Conservation (phyloP, 2,329 filamentous ascomycete species). For the Sporothrix globosa region DNA sequence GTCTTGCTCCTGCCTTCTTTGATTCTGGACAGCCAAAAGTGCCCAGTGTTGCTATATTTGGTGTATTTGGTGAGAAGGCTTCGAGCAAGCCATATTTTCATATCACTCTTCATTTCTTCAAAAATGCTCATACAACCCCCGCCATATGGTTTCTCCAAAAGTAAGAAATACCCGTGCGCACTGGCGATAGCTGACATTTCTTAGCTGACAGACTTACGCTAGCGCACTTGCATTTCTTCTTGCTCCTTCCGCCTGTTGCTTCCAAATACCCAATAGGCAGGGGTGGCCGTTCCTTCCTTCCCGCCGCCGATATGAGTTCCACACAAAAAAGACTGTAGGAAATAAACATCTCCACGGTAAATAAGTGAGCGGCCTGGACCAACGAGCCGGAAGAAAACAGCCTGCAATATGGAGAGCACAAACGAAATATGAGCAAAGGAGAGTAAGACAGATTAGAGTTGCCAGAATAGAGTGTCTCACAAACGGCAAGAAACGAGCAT, state of each 20-base stretch:
- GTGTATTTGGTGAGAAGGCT: neutral
- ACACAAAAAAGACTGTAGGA: neutral
- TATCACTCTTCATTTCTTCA: neutral
- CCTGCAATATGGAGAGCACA: neutral
- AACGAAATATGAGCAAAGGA: neutral
- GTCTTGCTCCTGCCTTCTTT: conserved; percentile 1
- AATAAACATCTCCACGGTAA: neutral
- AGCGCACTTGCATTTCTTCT: conserved; percentile 11
- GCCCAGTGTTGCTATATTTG: no score
- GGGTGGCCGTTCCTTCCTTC: conserved; percentile 6
- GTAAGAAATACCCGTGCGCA: neutral
- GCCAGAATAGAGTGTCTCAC: conserved; percentile 18
- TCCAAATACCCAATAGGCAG: neutral
- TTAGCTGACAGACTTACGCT: neutral
- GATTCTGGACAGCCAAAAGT: no score
- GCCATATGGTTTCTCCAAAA: neutral
- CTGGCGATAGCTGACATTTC: neutral
- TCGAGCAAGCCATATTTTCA: neutral
- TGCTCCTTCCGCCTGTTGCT: neutral
- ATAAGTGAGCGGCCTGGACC: neutral
- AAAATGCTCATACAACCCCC: neutral
- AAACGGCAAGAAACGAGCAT: neutral
- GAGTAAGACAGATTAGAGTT: neutral
- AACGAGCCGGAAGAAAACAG: conserved; percentile 12
- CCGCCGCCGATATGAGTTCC: neutral